Conservation (phyloP, 2,329 filamentous ascomycete species). For the Stachybotrys elegans region DNA sequence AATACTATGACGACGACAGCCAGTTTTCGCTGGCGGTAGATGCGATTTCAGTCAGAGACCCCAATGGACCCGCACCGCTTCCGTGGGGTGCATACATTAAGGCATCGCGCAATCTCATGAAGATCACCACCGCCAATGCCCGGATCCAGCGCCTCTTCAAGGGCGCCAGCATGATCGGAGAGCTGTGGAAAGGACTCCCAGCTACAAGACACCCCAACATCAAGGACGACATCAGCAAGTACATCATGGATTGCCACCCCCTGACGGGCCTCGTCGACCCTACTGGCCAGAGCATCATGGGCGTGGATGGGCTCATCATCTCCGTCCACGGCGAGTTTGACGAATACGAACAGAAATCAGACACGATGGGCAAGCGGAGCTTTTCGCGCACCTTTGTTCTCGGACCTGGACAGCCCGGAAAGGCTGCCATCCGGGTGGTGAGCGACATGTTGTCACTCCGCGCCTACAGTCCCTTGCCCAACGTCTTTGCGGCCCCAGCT, state of each 20-base stretch:
- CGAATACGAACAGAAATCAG: conserved; percentile 56
- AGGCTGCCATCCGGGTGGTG: conserved; percentile 65
- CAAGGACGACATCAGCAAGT: conserved; percentile 61
- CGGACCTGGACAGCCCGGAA: conserved; percentile 64
- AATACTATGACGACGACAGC: conserved; percentile 72
- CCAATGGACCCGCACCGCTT: conserved; percentile 35
- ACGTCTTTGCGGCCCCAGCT: conserved; percentile 31
- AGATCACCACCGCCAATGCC: conserved; percentile 55
- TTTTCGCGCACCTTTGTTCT: conserved; percentile 80
- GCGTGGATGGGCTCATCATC: conserved; percentile 74
- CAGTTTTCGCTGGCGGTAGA: conserved; percentile 74
- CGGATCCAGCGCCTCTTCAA: conserved; percentile 61
- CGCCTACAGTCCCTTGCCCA: conserved; percentile 52
- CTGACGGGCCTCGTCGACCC: conserved; percentile 68
- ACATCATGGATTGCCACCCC: conserved; percentile 77
- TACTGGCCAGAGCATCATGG: conserved; percentile 54
- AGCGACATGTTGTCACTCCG: conserved; percentile 75
- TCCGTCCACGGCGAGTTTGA: conserved; percentile 81
- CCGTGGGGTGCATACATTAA: conserved; percentile 74
- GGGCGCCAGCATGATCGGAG: conserved; percentile 60
- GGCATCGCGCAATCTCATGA: conserved; percentile 71
- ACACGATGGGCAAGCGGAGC: conserved; percentile 61
- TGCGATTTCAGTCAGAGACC: conserved; percentile 48
- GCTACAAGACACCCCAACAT: conserved; percentile 71
- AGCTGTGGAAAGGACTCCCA: conserved; percentile 67